Evolutionary conservation across 2,329 filamentous ascomycete genomes (phyloP).

Genomic region (Apiospora saccharicola): DNA sequence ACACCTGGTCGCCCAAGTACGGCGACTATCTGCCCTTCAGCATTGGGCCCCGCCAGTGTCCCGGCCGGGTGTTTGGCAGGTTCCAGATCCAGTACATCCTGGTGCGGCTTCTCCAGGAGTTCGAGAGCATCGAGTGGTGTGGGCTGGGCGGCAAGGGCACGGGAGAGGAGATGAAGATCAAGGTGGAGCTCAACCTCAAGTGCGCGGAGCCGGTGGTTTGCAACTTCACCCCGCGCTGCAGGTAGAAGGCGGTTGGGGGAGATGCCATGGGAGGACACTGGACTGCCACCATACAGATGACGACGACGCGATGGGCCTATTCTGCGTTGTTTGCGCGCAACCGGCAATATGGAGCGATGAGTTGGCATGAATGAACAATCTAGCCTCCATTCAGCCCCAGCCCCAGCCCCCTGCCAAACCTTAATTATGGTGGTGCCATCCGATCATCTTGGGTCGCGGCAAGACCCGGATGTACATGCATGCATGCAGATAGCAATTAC

Average conservation of each 20-base stretch:
- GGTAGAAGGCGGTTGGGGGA: not conserved
- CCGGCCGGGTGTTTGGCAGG: slow-evolving; percentile 18
- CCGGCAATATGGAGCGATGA: not conserved
- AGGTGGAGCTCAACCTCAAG: slow-evolving; percentile 22
- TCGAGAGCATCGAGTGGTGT: slow-evolving; percentile 22
- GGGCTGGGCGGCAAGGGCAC: slow-evolving; percentile 3
- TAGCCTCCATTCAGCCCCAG: not conserved
- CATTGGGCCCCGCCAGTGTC: slow-evolving; percentile 22
- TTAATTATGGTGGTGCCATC: too few species aligned
- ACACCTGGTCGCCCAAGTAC: slow-evolving; percentile 12
- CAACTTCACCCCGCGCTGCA: slow-evolving; percentile 13
- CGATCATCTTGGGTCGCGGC: too few species aligned
- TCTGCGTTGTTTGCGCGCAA: too few species aligned
- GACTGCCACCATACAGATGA: too few species aligned
- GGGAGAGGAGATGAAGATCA: slow-evolving; percentile 22
- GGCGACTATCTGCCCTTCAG: slow-evolving; percentile 25
- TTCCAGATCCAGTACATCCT: slow-evolving; percentile 24
- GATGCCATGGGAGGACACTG: too few species aligned
- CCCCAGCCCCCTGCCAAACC: too few species aligned
- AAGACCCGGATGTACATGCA: too few species aligned
- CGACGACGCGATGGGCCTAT: too few species aligned
- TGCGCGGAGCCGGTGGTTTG: slow-evolving; percentile 20
- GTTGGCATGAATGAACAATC: not conserved
- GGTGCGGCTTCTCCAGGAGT: slow-evolving; percentile 22
- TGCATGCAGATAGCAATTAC: too few species aligned